Percentiles rank a stretch among this genome's conserved stretches.
These are phyloP conservation scores for Globisporangium iwayamae DNA, from an alignment of 352 stramenopile species.

Conservation along the genomic window DNA sequence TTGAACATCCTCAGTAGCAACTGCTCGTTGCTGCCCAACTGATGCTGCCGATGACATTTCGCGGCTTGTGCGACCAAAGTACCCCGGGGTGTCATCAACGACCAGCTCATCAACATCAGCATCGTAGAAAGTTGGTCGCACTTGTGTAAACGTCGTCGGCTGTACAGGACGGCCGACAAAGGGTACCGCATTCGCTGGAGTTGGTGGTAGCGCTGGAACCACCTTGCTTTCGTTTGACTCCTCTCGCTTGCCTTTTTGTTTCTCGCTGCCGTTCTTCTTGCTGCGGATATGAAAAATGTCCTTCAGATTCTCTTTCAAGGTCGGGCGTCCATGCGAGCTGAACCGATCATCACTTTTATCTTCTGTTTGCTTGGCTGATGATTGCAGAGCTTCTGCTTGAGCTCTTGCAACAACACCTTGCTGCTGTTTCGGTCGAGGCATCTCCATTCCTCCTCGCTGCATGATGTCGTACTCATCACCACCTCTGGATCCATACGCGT, in stretches of 20 bases:
- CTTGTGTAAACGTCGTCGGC: background rate
- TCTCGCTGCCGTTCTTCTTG: slow-evolving; percentile 3
- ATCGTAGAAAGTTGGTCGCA: slow-evolving; percentile 37
- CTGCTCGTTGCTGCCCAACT: slow-evolving; percentile 19
- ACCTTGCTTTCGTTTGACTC: slow-evolving; percentile 7
- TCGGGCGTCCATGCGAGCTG: slow-evolving; percentile 13
- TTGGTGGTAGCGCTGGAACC: background rate
- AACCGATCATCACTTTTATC: background rate
- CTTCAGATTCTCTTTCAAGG: slow-evolving; percentile 34
- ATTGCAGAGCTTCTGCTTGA: background rate
- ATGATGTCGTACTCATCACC: background rate
- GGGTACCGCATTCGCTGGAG: background rate
- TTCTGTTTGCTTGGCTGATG: background rate
- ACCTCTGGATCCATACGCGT: slow-evolving; percentile 7
- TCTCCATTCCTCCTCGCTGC: slow-evolving; percentile 8
- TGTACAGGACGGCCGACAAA: background rate
- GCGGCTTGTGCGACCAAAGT: slow-evolving; percentile 34
- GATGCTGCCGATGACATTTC: slow-evolving; percentile 11
- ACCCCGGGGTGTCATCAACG: slow-evolving; percentile 55
- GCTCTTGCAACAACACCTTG: too few relatives aligned
- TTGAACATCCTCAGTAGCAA: slow-evolving; percentile 18
- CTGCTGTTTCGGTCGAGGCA: slow-evolving; percentile 9
- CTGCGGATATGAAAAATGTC: slow-evolving; percentile 27
- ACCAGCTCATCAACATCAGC: slow-evolving; percentile 49
- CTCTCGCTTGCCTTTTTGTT: slow-evolving; percentile 18